phyloP scores from a whole-genome alignment of 2,329 filamentous ascomycete genomes.

The Uncinocarpus reesii region DNA sequence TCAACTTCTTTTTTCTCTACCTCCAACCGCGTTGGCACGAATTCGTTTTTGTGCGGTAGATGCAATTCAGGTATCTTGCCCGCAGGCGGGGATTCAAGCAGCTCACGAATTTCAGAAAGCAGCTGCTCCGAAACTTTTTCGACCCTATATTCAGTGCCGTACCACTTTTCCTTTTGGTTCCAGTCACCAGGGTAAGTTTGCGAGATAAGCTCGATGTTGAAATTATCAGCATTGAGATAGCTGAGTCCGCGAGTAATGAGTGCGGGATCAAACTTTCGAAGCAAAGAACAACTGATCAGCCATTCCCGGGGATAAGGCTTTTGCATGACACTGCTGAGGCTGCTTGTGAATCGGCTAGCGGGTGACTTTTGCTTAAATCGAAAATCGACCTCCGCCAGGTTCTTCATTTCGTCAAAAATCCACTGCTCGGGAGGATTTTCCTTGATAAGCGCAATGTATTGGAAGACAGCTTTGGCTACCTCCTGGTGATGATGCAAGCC shows the following conservation, averaged over 20 bases:
- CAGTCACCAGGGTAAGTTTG: slow-evolving; percentile 74
- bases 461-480: slow-evolving; percentile 73
- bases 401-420: slow-evolving; percentile 88
- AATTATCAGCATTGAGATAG: slow-evolving; percentile 75
- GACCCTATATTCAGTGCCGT: slow-evolving; percentile 83
- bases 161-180: slow-evolving; percentile 91
- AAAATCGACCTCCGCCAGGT: slow-evolving; percentile 86
- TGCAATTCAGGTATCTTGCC: slow-evolving; percentile 62
- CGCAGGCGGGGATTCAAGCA: slow-evolving; percentile 47
- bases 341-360: slow-evolving; percentile 79
- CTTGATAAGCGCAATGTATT: slow-evolving; percentile 79
- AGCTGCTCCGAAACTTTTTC: slow-evolving; percentile 71
- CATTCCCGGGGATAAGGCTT: slow-evolving; percentile 76
- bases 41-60: slow-evolving; percentile 86
- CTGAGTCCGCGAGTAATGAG: slow-evolving; percentile 63
- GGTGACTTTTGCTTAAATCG: slow-evolving; percentile 88
- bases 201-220: slow-evolving; percentile 72
- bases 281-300: slow-evolving; percentile 69
- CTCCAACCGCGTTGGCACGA: slow-evolving; percentile 84
- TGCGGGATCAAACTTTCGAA: slow-evolving; percentile 71
- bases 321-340: slow-evolving; percentile 79
- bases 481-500: slow-evolving; percentile 73
- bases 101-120: slow-evolving; percentile 57
- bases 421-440: slow-evolving; percentile 75
- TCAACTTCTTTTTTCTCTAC: slow-evolving; percentile 90